Base-by-base conservation (phyloP, 2,329 filamentous ascomycete genomes). In the Cladophialophora psammophila region DNA sequence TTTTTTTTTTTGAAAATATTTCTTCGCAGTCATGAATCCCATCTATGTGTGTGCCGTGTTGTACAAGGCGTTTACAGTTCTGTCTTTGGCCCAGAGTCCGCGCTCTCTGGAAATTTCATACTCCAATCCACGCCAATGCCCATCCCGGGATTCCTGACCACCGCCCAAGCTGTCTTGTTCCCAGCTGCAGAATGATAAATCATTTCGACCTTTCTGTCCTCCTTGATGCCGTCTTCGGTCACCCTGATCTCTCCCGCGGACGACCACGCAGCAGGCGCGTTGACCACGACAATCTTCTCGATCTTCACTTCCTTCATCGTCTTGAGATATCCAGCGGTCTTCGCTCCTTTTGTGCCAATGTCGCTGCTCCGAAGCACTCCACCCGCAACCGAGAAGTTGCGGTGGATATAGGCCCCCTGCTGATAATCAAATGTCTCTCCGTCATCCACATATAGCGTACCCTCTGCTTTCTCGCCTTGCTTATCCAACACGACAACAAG, bases 351-450 rank as follows among this genome's bases (percentile, higher is more conserved):
- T 59, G 77, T 77, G 73, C 86, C 87, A 6, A 90, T 83, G 70
- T 96, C 88, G n/a, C 85, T 85, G 0, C 91, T 94, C 5, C 82
- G 82, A n/a, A 98, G 82, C 0, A 83, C 83, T 15, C 85, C 84
- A 58, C 82, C 81, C 5, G 78, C 75, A 67, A 94, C 91, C 31
- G 81, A 82, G 80, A 99, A 97, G 67, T 83, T 85, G 66, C 93
- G 91, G 80, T 97, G 90, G 73, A 98, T 94, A 79, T 91, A 97
- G 69, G 93, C 93, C 10, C 94, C 94, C 70, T 88, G 83, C 78
- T 96, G 84, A 76, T 92, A 93, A 63, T 97, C 93, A 72, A 94
- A 99, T 0, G 91, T 91, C 79, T 98, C 94, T 56, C 95, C 95
- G 72, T 99, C 95, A 75, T 99, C 95, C 35, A 93, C 84, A 75